phyloP scores from a whole-genome alignment of 169 alveolate genomes.

The Babesia sp. region DNA sequence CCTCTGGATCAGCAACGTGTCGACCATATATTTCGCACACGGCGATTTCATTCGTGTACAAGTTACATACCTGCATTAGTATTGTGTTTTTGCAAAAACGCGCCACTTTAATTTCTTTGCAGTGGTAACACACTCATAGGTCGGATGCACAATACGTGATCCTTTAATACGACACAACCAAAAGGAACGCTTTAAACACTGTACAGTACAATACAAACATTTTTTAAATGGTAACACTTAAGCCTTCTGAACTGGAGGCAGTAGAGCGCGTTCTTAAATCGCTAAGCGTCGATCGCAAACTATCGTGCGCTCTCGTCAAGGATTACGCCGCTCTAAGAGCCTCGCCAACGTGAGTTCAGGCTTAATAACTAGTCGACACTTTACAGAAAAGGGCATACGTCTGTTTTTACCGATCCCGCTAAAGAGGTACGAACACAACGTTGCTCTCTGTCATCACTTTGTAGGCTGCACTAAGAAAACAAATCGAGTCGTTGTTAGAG shows the following conservation, averaged over 20 bases:
- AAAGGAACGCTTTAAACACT: background rate
- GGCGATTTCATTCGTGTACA: no score
- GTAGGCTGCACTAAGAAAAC: background rate
- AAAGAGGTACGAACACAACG: conserved; percentile 1
- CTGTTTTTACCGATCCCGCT: background rate
- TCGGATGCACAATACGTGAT: no score
- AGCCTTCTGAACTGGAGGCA: background rate
- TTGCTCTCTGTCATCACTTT: background rate
- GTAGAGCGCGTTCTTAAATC: conserved; percentile 26
- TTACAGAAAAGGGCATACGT: background rate
- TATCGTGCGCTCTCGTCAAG: conserved; percentile 47
- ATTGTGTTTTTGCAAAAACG: no score
- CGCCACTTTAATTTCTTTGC: no score
- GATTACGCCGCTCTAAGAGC: conserved; percentile 10
- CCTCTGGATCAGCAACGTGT: no score
- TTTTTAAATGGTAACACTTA: background rate
- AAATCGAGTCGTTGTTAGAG: conserved; percentile 22
- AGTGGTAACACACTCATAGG: no score
- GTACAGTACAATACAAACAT: background rate
- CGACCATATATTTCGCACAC: no score
- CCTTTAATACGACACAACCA: no score
- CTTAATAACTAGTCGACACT: no score
- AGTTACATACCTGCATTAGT: no score
- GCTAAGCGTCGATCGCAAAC: conserved; percentile 32
- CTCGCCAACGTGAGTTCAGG: background rate